Base-by-base conservation (phyloP, 2,329 filamentous ascomycete genomes). In the Penicillium concentricum region DNA sequence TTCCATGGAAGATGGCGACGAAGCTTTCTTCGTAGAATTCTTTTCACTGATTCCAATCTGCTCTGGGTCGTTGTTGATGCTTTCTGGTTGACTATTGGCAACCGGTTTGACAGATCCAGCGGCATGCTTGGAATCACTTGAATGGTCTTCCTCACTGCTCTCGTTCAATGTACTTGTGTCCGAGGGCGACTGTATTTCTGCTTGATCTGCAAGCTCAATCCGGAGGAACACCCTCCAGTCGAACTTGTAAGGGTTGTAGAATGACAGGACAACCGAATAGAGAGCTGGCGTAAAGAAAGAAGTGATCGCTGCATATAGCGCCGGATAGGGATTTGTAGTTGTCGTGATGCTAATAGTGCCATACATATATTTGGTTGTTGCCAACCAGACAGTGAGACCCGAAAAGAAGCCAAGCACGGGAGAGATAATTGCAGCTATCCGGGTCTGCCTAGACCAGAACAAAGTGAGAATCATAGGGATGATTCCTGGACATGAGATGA, bases 211-310 rank as follows among this genome's bases (percentile, higher is more conserved):
- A 0, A 81, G 72, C 53, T 81, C 78, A 16, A 81, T 77, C 34
- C 76, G 71, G 0, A 81, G 67, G 58, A 81, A 81, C 48, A 79
- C 70, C 28, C 73, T 67, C 76, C 76, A 78, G 63, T 79, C 76
- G 44, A 79, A 78, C 4, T 58, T 66, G 51, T 70, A 69, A 0
- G 76, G 76, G 18, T 69, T 70, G 51, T 71, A 74, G 9, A 71
- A 60, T 2, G 79, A 81, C 13, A 81, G 74, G 5, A 78, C 35
- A 0, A 81, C 71, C 0, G 79, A 80, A 61, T 78, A 81, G 0
- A 81, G 52, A 0, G 71, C 73, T 0, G 80, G 80, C 0, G 77
- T 76, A 63, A 81, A 80, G 55, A 79, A 75, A 0, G 79, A 79
- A 0, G 70, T 74, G 20, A 77, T 72, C 1, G 77, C 74, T 1